Evolutionary conservation across 495 filamentous ascomycete genomes (phyloP), one percentile per base, ranked within the genome.

Genomic region (Aspergillus homomorphus): DNA sequence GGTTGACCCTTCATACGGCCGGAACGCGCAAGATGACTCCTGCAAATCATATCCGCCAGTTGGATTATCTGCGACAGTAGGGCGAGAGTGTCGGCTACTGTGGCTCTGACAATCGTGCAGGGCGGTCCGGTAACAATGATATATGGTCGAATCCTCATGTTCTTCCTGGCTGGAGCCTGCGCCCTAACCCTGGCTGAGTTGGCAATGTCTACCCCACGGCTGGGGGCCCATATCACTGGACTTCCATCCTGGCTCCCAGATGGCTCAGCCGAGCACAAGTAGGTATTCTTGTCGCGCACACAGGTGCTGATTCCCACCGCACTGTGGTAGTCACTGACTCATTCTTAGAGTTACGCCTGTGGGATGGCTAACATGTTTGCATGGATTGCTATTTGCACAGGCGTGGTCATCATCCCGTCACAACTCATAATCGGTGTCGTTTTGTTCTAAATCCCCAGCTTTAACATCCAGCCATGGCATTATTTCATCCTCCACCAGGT

Each of bases 191-290:
- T 82, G 20, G 78, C 73, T 24, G 80, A 83, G 63, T 66, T 83
- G 23, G 73, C 76, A 74, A 74, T n/a, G 76, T 75, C 23, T 82
- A 78, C 66, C 78, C 79, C 0, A 81, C 80, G 0, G 77, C 78
- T 8, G 80, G 79, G 5, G 80, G 79, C 6, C 80, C 81, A 61
- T 82, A 71, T 45, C 69, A 72, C 45, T 72, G 64, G 64, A 66
- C 71, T 14, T 64, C 64, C 4, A 59, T 72, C 6, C 51, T 74
- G 26, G 63, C 65, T 8, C 69, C 70, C 2, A 52, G 57, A 50
- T 9, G 33, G 18, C 57, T 56, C 42, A 57, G 50, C 23, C 43
- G 58, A n/a, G 30, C 9, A 9, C 26, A 4, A 9, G 26, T 28
- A 28, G 4, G 26, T 28, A 28, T 28, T 28, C 3, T 9, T 28